Evolutionary conservation across 2,329 filamentous ascomycete genomes (phyloP).

Genomic region (Nigrospora osmanthi): DNA sequence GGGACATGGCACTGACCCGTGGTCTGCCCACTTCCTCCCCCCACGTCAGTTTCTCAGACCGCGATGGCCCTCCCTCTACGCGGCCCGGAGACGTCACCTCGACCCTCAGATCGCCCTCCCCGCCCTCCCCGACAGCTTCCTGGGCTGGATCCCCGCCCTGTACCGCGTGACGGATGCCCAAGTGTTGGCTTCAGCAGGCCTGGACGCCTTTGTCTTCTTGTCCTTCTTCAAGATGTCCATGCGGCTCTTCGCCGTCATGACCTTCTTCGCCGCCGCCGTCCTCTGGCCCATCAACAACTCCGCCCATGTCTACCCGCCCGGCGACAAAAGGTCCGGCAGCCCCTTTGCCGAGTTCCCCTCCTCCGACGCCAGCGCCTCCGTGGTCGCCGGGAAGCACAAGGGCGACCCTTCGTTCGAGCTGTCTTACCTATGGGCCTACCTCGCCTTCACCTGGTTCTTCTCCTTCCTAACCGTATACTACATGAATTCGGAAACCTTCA

Average conservation of each 20-base stretch:
- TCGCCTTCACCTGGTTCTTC: constrained; percentile 93
- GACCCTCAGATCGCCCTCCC: constrained; percentile 57
- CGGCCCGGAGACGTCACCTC: constrained; percentile 74
- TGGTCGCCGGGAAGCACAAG: neutral
- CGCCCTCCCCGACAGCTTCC: constrained; percentile 71
- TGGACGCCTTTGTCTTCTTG: constrained; percentile 94
- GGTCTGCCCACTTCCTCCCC: neutral
- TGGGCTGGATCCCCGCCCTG: constrained; percentile 87
- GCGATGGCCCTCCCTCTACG: constrained; percentile 86
- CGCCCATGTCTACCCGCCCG: constrained; percentile 32
- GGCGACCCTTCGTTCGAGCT: neutral
- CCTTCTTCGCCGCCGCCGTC: constrained; percentile 73
- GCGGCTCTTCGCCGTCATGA: constrained; percentile 69
- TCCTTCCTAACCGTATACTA: constrained; percentile 74
- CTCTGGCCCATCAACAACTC: constrained; percentile 79
- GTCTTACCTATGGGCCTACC: constrained; percentile 79
- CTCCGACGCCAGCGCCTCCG: neutral
- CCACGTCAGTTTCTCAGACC: constrained; percentile 57
- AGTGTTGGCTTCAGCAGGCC: constrained; percentile 78
- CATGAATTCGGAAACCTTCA: constrained; percentile 74
- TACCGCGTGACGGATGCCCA: constrained; percentile 84
- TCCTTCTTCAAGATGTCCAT: constrained; percentile 95
- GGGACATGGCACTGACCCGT: neutral
- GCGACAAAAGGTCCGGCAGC: neutral
- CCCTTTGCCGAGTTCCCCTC: neutral